A percentile compares a stretch with the other conserved stretches of the same genome.
These are phyloP conservation scores for Dendrobium officinale DNA, from an alignment of 106 monocot species.

Conservation along the genomic window DNA sequence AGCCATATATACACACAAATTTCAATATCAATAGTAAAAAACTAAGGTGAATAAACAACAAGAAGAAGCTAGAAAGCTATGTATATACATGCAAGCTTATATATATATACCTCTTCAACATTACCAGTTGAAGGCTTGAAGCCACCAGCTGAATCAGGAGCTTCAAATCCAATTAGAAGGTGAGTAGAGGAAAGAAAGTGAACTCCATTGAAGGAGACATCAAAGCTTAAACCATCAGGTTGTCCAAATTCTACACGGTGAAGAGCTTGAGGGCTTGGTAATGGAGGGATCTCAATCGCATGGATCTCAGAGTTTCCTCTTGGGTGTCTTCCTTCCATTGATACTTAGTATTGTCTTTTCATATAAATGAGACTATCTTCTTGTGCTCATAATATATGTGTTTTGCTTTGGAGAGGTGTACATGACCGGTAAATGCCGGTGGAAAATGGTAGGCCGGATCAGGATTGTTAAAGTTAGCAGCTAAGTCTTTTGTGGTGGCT, in stretches of 20 bases:
- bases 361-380: background rate
- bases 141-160: background rate
- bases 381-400: background rate
- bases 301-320: background rate
- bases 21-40: too few species aligned
- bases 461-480: background rate
- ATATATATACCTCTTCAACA: constrained; percentile 1
- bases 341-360: background rate
- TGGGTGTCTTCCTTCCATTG: background rate
- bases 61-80: background rate
- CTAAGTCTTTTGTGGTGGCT: background rate
- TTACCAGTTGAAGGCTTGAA: background rate
- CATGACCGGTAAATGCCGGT: constrained; percentile 3
- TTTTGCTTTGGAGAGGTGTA: background rate
- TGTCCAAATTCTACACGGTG: background rate
- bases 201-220: background rate
- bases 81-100: background rate
- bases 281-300: background rate
- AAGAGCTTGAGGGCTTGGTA: background rate
- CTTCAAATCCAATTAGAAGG: background rate
- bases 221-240: background rate
- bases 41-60: background rate
- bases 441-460: background rate
- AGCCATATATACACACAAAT: background rate
- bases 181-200: background rate